Percentiles rank a stretch among this genome's conserved stretches.
Evolutionary conservation across 2,329 filamentous ascomycete genomes (phyloP).

Genomic region (Pseudogymnoascus sp.): DNA sequence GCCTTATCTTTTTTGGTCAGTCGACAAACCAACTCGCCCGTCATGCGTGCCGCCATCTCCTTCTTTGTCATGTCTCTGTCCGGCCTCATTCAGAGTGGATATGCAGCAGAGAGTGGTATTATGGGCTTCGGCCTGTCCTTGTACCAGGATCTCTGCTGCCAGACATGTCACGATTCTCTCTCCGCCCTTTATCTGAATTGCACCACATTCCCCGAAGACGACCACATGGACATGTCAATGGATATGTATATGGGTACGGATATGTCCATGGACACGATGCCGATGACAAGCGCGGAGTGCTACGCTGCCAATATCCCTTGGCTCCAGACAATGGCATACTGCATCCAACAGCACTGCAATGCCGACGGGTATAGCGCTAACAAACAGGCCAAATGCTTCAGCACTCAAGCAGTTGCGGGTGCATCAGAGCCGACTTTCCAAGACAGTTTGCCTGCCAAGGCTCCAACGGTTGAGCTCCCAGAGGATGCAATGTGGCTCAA

Average conservation of each 20-base stretch:
- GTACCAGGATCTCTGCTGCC: slow-evolving; percentile 24
- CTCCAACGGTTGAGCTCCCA: slow-evolving; percentile 19
- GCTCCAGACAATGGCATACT: slow-evolving; percentile 12
- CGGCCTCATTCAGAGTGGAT: neutral
- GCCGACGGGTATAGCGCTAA: slow-evolving; percentile 11
- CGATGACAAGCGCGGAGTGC: neutral
- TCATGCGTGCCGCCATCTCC: neutral
- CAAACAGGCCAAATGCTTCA: slow-evolving; percentile 26
- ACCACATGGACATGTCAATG: slow-evolving; percentile 16
- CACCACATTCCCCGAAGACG: slow-evolving; percentile 19
- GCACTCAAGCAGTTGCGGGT: slow-evolving; percentile 17
- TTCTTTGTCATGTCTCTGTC: neutral
- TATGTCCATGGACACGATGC: slow-evolving; percentile 16
- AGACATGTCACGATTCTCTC: slow-evolving; percentile 23
- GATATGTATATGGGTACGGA: slow-evolving; percentile 19
- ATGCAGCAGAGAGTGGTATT: slow-evolving; percentile 18
- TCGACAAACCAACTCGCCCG: neutral
- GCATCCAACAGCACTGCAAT: slow-evolving; percentile 11
- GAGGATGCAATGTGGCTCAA: slow-evolving; percentile 25
- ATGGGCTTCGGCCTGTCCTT: slow-evolving; percentile 26
- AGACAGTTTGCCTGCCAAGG: slow-evolving; percentile 19
- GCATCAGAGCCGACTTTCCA: slow-evolving; percentile 20
- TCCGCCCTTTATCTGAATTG: slow-evolving; percentile 23
- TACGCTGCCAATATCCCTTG: neutral
- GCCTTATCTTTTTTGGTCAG: neutral